These are phyloP conservation scores for Croton setiger DNA, from an alignment of 441 rosid species.

Conservation along the genomic window DNA sequence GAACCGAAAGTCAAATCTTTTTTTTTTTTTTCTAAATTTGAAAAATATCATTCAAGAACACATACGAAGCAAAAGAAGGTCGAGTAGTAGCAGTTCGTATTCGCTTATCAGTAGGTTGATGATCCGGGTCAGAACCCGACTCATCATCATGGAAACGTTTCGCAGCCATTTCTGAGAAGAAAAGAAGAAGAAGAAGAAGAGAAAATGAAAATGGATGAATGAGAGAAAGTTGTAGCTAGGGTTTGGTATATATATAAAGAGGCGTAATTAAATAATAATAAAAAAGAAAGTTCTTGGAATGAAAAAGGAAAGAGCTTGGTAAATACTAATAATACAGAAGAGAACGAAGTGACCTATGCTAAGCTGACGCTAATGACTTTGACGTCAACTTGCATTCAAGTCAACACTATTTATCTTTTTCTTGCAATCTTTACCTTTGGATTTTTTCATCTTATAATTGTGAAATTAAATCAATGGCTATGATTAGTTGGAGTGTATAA, in stretches of 20 bases:
- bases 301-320: conserved; percentile 52
- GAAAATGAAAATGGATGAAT: background rate
- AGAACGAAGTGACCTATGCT: conserved; percentile 10
- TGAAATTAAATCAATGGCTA: background rate
- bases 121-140: conserved; percentile 31
- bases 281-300: conserved; percentile 60
- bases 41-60: background rate
- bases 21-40: background rate
- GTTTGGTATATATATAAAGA: background rate
- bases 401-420: conserved; percentile 4
- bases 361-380: conserved; percentile 34
- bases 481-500: background rate
- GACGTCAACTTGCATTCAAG: conserved; percentile 45
- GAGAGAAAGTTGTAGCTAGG: background rate
- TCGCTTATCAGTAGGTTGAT: conserved; percentile 43
- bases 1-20: background rate
- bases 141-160: conserved; percentile 39
- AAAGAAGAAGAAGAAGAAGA: background rate
- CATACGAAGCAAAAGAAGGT: conserved; percentile 59
- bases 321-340: conserved; percentile 12
- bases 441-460: background rate
- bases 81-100: conserved; percentile 27
- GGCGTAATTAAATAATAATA: conserved; percentile 5
- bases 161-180: conserved; percentile 39
- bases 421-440: background rate